Conservation (phyloP, 1,284 basidiomycete species). For the Bondarzewia mesenterica region DNA sequence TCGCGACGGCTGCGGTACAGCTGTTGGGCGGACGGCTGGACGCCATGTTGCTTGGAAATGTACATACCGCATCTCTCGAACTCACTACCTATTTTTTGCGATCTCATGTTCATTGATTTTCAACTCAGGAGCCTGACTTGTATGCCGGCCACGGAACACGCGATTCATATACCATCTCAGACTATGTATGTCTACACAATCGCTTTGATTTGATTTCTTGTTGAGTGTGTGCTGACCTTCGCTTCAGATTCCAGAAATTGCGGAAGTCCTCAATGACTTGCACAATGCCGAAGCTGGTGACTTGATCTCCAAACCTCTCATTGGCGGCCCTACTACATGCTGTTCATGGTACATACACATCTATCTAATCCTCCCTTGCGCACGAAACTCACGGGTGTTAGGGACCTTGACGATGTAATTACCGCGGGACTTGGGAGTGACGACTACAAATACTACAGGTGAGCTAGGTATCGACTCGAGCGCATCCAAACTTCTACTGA, state of each 20-base stretch:
- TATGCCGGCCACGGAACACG: background rate
- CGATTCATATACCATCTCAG: background rate
- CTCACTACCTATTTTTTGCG: background rate
- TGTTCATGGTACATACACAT: slow-evolving; percentile 33
- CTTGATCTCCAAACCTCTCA: slow-evolving; percentile 27
- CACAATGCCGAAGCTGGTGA: slow-evolving; percentile 31
- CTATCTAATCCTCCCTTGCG: background rate
- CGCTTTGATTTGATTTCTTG: background rate
- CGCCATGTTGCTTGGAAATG: background rate
- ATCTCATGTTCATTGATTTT: no score
- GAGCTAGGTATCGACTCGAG: background rate
- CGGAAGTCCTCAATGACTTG: background rate
- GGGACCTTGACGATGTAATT: background rate
- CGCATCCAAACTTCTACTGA: background rate
- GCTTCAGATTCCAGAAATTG: background rate
- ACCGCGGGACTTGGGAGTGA: background rate
- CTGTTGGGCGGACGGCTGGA: background rate
- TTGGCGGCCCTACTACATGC: slow-evolving; percentile 43
- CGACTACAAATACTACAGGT: slow-evolving; percentile 1
- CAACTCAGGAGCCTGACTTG: slow-evolving; percentile 1
- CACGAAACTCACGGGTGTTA: background rate
- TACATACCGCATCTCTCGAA: background rate
- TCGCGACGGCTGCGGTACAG: background rate
- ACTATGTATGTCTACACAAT: background rate
- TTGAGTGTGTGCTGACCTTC: no score